Evolutionary conservation across 2,329 filamentous ascomycete species (phyloP).

Genomic region (Microcera coccophila): DNA sequence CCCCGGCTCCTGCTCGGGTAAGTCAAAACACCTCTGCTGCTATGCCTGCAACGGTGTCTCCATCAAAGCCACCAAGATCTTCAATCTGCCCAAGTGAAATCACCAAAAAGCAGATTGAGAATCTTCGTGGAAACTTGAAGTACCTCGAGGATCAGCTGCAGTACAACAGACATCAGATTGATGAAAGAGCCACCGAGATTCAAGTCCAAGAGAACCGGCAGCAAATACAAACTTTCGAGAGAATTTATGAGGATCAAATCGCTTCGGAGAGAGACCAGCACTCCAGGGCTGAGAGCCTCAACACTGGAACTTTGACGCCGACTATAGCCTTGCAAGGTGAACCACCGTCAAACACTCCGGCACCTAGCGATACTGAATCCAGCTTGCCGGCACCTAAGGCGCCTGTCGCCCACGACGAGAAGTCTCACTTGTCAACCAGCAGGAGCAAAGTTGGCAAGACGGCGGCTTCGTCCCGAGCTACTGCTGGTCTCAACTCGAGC

Average conservation of each 20-base stretch:
- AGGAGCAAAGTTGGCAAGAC: conserved; percentile 12
- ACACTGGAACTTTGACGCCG: conserved; percentile 14
- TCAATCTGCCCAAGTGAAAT: conserved; percentile 60
- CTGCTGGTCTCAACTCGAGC: conserved; percentile 26
- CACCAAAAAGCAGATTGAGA: conserved; percentile 54
- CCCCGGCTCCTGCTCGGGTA: not conserved
- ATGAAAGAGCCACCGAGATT: conserved; percentile 49
- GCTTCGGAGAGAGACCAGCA: conserved; percentile 44
- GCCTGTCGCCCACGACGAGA: conserved; percentile 10
- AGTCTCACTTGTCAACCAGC: conserved; percentile 6
- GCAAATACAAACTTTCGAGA: conserved; percentile 50
- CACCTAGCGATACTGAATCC: conserved; percentile 6
- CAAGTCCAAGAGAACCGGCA: conserved; percentile 41
- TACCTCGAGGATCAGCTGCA: conserved; percentile 56
- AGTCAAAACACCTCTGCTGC: conserved; percentile 2
- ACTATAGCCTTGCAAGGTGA: conserved; percentile 1
- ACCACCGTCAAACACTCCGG: conserved; percentile 2
- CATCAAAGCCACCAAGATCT: conserved; percentile 45
- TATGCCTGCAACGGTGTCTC: conserved; percentile 8
- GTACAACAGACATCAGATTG: conserved; percentile 61
- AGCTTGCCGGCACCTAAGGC: not conserved
- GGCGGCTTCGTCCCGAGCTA: conserved; percentile 14
- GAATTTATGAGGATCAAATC: conserved; percentile 42
- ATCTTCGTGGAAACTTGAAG: conserved; percentile 50
- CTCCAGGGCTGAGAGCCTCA: conserved; percentile 32